Evolutionary conservation across 148 eudicot species (phyloP).

Genomic region (Rhododendron ovatum): DNA sequence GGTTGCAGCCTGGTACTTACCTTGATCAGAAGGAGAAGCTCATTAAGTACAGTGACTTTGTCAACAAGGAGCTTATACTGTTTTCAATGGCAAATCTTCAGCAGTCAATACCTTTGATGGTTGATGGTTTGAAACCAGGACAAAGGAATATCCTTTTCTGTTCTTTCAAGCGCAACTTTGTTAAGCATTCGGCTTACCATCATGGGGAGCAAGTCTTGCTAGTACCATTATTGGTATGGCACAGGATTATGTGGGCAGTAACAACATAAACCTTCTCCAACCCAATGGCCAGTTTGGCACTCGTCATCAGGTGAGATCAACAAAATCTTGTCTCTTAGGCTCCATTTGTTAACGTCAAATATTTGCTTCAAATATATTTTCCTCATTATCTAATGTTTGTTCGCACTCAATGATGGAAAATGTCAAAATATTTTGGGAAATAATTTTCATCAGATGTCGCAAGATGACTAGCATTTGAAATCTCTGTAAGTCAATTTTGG

Average conservation of each 20-base stretch:
- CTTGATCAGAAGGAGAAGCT: conserved; percentile 61
- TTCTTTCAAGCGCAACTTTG: conserved; percentile 70
- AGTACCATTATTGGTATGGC: conserved; percentile 93
- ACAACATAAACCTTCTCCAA: conserved; percentile 69
- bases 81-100: conserved; percentile 91
- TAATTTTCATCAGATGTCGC: neutral
- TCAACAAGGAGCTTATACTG: conserved; percentile 86
- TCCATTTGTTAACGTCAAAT: no score
- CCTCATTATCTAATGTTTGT: neutral
- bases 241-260: conserved; percentile 78
- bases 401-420: neutral
- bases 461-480: neutral
- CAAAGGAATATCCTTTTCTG: conserved; percentile 91
- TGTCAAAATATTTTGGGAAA: neutral
- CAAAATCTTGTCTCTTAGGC: neutral
- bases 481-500: neutral
- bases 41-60: conserved; percentile 80
- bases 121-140: conserved; percentile 93
- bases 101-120: conserved; percentile 86
- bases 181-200: conserved; percentile 79
- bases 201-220: conserved; percentile 88
- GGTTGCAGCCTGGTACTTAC: conserved; percentile 53
- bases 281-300: conserved; percentile 95
- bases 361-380: neutral
- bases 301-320: conserved; percentile 47